Conservation (phyloP, 352 stramenopile genomes). For the Lagenidium giganteum region DNA sequence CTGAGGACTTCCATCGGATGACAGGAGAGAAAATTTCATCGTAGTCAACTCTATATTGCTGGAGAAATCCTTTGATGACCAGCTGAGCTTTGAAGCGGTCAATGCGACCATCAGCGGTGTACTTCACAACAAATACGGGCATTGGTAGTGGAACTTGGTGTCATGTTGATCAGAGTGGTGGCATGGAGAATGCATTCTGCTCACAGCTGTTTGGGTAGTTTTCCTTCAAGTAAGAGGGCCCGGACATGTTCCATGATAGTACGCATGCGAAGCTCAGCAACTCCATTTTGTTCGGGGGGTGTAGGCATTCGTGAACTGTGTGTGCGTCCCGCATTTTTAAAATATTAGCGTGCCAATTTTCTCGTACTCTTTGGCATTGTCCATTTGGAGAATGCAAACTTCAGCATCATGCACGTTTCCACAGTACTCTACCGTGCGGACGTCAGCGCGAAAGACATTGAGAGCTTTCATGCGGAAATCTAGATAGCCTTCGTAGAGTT, state of each 20-base stretch:
- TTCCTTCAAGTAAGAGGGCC: conserved; percentile 7
- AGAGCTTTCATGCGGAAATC: conserved; percentile 5
- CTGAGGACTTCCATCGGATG: conserved; percentile 8
- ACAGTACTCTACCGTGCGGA: conserved; percentile 1
- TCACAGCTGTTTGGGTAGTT: conserved; percentile 3
- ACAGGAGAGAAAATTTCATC: conserved; percentile 1
- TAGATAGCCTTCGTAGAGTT: conserved; percentile 4
- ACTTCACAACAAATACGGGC: conserved; percentile 3
- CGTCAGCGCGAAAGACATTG: conserved; percentile 5
- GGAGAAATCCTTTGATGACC: conserved; percentile 3
- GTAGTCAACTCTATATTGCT: conserved; percentile 3
- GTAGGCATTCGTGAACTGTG: conserved; percentile 9
- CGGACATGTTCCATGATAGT: conserved; percentile 4
- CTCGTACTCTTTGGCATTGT: conserved; percentile 9
- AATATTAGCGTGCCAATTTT: conserved; percentile 3
- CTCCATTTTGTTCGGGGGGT: conserved; percentile 9
- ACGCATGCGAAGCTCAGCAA: conserved; percentile 7
- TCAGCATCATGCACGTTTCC: conserved; percentile 2
- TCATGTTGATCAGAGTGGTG: conserved; percentile 10
- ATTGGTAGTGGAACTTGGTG: neutral
- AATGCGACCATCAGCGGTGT: neutral
- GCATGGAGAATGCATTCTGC: conserved; percentile 4
- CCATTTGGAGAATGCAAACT: conserved; percentile 1
- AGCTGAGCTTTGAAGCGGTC: conserved; percentile 4
- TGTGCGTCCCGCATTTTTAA: conserved; percentile 2